phyloP scores from a whole-genome alignment of 192 early-diverging fungal genomes.

The Linnemannia elongata region DNA sequence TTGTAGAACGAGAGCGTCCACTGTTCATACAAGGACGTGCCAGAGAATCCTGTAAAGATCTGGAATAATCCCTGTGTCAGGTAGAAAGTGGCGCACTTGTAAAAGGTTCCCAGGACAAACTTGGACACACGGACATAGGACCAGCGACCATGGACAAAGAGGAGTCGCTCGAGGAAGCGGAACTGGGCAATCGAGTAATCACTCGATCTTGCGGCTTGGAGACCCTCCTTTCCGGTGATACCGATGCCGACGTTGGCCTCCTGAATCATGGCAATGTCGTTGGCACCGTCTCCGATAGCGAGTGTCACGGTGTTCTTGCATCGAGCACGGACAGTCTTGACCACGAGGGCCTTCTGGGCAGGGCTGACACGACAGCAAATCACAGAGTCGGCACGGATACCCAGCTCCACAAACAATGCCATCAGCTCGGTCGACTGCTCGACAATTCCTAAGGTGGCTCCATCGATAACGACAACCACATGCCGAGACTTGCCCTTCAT shows the following conservation, averaged over 20 bases:
- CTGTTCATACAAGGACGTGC: slow-evolving; percentile 79
- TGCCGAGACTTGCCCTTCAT: slow-evolving; percentile 52
- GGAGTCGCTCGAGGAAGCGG: slow-evolving; percentile 80
- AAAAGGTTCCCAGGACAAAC: slow-evolving; percentile 89
- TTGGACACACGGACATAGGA: slow-evolving; percentile 86
- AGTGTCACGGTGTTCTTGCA: slow-evolving; percentile 70
- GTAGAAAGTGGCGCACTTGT: slow-evolving; percentile 89
- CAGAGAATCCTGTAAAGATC: slow-evolving; percentile 81
- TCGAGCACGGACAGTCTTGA: slow-evolving; percentile 73
- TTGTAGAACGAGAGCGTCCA: slow-evolving; percentile 89
- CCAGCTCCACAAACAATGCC: slow-evolving; percentile 79
- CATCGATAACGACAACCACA: slow-evolving; percentile 64
- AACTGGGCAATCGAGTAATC: slow-evolving; percentile 97
- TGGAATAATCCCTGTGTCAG: slow-evolving; percentile 82
- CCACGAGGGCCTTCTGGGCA: slow-evolving; percentile 90
- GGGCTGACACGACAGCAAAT: slow-evolving; percentile 94
- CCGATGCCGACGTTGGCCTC: slow-evolving; percentile 94
- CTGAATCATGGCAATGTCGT: slow-evolving; percentile 97
- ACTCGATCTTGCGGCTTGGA: slow-evolving; percentile 86
- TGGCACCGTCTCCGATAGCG: slow-evolving; percentile 94
- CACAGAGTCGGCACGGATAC: slow-evolving; percentile 80
- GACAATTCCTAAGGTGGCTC: slow-evolving; percentile 57
- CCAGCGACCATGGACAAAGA: slow-evolving; percentile 92
- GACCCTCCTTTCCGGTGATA: slow-evolving; percentile 89
- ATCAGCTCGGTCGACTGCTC: slow-evolving; percentile 66